A percentile compares a stretch with the other conserved stretches of the same genome.
phyloP scores from a whole-genome alignment of 2,329 filamentous ascomycete genomes.

The Leptoxyphium fumago region DNA sequence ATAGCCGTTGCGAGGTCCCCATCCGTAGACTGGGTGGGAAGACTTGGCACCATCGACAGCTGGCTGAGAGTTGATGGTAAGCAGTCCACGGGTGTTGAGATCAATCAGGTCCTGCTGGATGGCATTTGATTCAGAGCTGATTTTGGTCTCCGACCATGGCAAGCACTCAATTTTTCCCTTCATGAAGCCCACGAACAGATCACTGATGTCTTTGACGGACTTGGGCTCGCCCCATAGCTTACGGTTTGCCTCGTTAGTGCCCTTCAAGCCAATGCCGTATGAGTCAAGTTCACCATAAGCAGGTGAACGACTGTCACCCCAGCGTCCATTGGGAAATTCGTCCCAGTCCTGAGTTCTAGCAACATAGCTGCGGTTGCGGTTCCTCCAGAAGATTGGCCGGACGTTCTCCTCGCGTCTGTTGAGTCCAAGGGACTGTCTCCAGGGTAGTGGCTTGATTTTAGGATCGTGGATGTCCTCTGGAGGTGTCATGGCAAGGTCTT shows the following conservation, averaged over 20 bases:
- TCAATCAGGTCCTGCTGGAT: constrained; percentile 65
- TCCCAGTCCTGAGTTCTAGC: constrained; percentile 96
- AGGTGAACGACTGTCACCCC: constrained; percentile 92
- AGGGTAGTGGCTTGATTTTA: constrained; percentile 62
- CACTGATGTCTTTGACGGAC: constrained; percentile 63
- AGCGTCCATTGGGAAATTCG: constrained; percentile 95
- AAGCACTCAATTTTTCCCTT: constrained; percentile 65
- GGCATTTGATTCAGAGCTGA: constrained; percentile 65
- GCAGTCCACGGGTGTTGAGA: constrained; percentile 71
- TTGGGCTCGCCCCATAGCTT: constrained; percentile 85
- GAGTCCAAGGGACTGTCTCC: constrained; percentile 85
- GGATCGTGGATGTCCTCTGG: constrained; percentile 46
- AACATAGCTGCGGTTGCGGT: constrained; percentile 90
- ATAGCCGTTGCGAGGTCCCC: constrained; percentile 89
- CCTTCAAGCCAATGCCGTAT: constrained; percentile 85
- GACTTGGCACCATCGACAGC: constrained; percentile 86
- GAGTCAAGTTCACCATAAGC: constrained; percentile 91
- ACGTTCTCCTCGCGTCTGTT: constrained; percentile 88
- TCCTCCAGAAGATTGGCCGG: constrained; percentile 96
- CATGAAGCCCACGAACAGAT: constrained; percentile 76
- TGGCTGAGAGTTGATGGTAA: constrained; percentile 96
- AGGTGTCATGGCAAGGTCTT: constrained; percentile 73
- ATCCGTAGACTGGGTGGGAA: constrained; percentile 72
- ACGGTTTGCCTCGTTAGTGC: constrained; percentile 89
- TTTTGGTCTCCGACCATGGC: constrained; percentile 86